A percentile compares a stretch with the other conserved stretches of the same genome.
phyloP scores from a whole-genome alignment of 805 yeast species.

The Crinitomyces ghanaensis region DNA sequence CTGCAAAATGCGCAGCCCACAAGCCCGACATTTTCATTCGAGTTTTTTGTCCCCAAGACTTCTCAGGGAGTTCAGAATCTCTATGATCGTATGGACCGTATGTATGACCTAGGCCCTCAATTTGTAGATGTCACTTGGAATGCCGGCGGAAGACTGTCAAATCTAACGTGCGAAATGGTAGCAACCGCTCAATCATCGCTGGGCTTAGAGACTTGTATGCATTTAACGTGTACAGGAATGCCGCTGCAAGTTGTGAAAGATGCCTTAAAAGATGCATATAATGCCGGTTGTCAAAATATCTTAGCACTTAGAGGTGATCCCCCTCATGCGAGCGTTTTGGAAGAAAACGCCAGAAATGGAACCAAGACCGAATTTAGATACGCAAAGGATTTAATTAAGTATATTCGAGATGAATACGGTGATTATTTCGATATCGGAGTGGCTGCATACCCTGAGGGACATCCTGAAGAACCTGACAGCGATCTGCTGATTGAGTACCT shows the following conservation, averaged over 20 bases:
- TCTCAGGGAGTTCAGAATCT: constrained; percentile 93
- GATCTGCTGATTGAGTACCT: constrained; percentile 46
- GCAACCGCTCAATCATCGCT: constrained; percentile 80
- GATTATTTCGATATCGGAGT: constrained; percentile 90
- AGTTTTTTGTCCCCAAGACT: constrained; percentile 95
- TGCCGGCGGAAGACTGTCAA: constrained; percentile 86
- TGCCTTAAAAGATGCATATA: constrained; percentile 75
- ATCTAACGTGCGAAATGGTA: constrained; percentile 82
- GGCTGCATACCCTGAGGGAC: constrained; percentile 97
- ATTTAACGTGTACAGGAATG: constrained; percentile 95
- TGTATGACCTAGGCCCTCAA: constrained; percentile 84
- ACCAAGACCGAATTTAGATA: constrained; percentile 51
- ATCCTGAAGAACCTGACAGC: constrained; percentile 67
- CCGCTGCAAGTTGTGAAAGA: constrained; percentile 64
- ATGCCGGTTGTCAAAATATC: constrained; percentile 90
- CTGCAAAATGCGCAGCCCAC: constrained; percentile 30
- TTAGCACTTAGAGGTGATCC: constrained; percentile 94
- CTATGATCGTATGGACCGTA: constrained; percentile 94
- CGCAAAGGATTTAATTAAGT: constrained; percentile 74
- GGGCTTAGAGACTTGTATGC: constrained; percentile 96
- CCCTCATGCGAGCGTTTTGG: constrained; percentile 35
- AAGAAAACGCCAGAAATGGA: constrained; percentile 18
- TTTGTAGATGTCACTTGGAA: constrained; percentile 97
- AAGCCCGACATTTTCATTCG: constrained; percentile 77
- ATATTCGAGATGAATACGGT: constrained; percentile 70